A percentile compares a stretch with the other conserved stretches of the same genome.
Evolutionary conservation across 2,329 filamentous ascomycete genomes (phyloP).

Genomic region (Colletotrichum shisoi): DNA sequence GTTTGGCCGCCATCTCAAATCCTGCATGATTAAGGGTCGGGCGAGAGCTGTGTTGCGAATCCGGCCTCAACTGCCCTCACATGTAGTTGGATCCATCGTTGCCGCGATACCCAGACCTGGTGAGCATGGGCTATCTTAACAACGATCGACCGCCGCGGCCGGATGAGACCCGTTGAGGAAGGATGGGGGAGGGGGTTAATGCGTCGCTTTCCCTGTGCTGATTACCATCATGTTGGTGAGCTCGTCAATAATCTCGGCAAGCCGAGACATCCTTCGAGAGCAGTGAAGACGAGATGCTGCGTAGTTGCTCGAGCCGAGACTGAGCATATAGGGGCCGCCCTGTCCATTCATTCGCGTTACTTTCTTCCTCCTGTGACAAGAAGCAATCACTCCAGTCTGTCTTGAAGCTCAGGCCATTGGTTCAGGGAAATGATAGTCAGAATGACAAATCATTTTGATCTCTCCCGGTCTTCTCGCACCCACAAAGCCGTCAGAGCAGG

Average conservation of each 20-base stretch:
- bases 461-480: background rate
- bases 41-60: background rate
- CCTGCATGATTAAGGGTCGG: background rate
- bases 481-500: background rate
- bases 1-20: background rate
- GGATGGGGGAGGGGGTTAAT: background rate
- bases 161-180: background rate
- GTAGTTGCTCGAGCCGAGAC: background rate
- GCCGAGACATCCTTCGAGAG: background rate
- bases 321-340: background rate
- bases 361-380: background rate
- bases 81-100: background rate
- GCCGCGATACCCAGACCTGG: background rate
- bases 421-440: slow-evolving; percentile 6
- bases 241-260: background rate
- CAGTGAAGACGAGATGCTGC: background rate
- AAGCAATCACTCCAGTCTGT: slow-evolving; percentile 6
- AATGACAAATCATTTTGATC: background rate
- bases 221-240: background rate
- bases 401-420: slow-evolving; percentile 6
- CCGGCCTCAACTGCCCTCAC: too few species aligned
- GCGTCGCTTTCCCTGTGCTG: background rate
- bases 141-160: background rate
- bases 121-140: background rate
- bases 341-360: background rate